Evolutionary conservation across 768 basidiomycete species (phyloP), one percentile per base, ranked within the genome.

Genomic region (Floccularia luteovirens): DNA sequence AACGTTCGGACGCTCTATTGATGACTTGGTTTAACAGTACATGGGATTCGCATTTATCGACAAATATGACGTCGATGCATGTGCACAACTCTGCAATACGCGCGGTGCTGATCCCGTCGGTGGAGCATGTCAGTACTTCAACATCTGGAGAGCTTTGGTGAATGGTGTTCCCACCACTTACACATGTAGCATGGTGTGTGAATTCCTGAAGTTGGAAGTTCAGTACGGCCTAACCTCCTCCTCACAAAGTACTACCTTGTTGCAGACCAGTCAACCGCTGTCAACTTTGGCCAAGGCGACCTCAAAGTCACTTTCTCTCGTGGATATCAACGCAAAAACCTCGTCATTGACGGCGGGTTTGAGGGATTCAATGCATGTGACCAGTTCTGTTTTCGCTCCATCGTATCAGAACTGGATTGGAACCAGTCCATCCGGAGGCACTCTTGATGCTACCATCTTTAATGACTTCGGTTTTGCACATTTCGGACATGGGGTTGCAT

Each of bases 371-470:
- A 59, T 5, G 66, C 67, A 3, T 74, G 70, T 36, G 66, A 70
- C 12, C 49, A 52, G n/a, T 57, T 65, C 22, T 74, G 72, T 50
- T 56, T 70, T 58, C 56, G 47, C 60, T 17, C 45, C 45, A 1
- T 57, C 61, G 1, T 61, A 58, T 38, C 22, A 52, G 19, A 57
- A 58, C 50, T 74, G 72, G 72, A 45, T 58, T 42, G 70, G 65
- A 8, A 59, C 55, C 8, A 60, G 58, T 38, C 52, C 64, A 0
- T 14, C 42, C 3, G 61, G 59, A 11, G 72, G 70, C 13, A 45
- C 47, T 17, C 45, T 59, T 34, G 70, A 74, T 43, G 70, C 72
- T 11, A 54, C 60, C 5, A 59, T 72, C 49, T 69, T 72, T 57
- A 58, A 64, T 58, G 68, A 61, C 53, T 36, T 44, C 4, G 48